phyloP scores from a whole-genome alignment of 2,329 filamentous ascomycete genomes.

The Epichloe sylvatica region DNA sequence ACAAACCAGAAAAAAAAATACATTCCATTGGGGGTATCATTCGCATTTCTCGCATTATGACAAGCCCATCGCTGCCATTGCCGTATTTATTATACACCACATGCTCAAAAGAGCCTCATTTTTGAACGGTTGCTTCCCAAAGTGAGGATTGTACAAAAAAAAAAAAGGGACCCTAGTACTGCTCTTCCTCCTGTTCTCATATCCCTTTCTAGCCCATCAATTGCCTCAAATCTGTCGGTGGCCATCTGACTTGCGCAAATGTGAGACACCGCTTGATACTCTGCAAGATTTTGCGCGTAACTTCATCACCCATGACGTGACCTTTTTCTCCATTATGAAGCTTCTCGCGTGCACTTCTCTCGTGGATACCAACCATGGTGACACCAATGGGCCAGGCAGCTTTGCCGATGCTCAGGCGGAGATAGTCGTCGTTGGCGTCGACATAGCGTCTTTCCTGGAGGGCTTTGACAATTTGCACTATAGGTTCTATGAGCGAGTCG shows the following conservation, averaged over 20 bases:
- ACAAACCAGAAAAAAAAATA: not conserved
- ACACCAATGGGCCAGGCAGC: conserved; percentile 98
- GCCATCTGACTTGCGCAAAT: conserved; percentile 94
- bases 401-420: conserved; percentile 86
- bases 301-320: conserved; percentile 94
- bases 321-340: conserved; percentile 77
- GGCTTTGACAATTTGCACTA: conserved; percentile 83
- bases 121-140: no score
- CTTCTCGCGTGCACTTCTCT: conserved; percentile 89
- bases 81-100: not conserved
- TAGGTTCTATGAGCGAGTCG: conserved; percentile 62
- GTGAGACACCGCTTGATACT: conserved; percentile 95
- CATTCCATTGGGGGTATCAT: not conserved
- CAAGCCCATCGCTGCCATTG: not conserved
- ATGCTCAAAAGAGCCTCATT: not conserved
- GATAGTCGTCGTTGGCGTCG: conserved; percentile 89
- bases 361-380: conserved; percentile 99
- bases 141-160: no score
- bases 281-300: conserved; percentile 88
- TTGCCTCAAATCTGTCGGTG: conserved; percentile 80
- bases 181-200: not conserved
- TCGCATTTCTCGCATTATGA: not conserved
- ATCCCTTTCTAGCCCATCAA: conserved; percentile 56
- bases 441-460: conserved; percentile 88
- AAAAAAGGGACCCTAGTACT: no score